Evolutionary conservation across 1,284 basidiomycete species (phyloP), one percentile per base, ranked within the genome.

Genomic region (Sphaerobolus stellatus): DNA sequence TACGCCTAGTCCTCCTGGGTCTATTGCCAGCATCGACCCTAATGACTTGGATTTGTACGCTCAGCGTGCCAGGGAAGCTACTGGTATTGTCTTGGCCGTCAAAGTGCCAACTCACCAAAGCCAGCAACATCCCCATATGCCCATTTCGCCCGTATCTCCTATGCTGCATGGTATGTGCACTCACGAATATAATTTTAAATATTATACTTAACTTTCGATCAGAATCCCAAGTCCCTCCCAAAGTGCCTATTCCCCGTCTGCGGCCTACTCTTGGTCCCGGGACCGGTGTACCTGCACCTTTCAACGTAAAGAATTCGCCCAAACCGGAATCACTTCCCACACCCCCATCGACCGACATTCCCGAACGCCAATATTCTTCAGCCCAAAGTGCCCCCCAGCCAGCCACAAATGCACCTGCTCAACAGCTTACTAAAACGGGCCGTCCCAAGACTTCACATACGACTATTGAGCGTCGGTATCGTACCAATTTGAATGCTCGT

Each of bases 361-460:
- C 30, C n/a, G 22, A 40, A 11, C 20, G 41, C 11, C 11, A 41
- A 7, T 27, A 28, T n/a, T 27, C 31, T 30, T 24, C 51, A 43
- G 7, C 24, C 20, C 20, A n/a, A n/a, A n/a, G n/a, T n/a, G n/a
- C 51, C 18, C n/a, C 28, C 29, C 5, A 38, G 16, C 44, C 38
- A 31, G 43, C 20, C 8, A 18, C 24, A 28, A 16, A 31, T 8
- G n/a, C 5, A n/a, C 6, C 5, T 16, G 48, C 22, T 40, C 13
- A 41, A 7, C 28, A 48, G 13, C 22, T 34, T 25, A 36, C 52
- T 20, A 50, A 50, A 43, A 31, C 18, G 11, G 70, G 72, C 1
- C 81, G 88, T 3, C 83, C 87, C n/a, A 91, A 91, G 70, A 91
- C 89, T 0, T 91, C 89, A 56, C 92, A 95, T 68, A 95, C 93